Percentiles rank a stretch among this genome's conserved stretches.
These are phyloP conservation scores for Blastomyces percursus DNA, from an alignment of 2,329 filamentous ascomycete genomes.

Conservation along the genomic window DNA sequence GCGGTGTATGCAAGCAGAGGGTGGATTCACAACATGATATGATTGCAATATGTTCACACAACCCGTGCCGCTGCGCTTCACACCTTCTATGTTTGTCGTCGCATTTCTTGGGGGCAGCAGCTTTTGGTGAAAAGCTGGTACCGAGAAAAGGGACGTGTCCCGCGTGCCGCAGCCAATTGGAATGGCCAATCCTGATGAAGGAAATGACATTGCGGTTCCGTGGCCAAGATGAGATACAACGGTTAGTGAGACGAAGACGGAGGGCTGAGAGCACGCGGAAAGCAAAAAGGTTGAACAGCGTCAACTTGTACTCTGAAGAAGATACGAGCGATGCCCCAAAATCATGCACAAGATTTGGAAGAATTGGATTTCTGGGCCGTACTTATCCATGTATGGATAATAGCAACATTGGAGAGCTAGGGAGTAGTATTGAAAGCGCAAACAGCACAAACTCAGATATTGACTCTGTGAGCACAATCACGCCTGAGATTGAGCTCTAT, in stretches of 20 bases:
- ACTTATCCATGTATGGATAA: not conserved
- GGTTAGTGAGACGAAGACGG: constrained; percentile 49
- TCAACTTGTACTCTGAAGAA: not conserved
- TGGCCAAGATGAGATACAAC: constrained; percentile 58
- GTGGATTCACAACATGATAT: constrained; percentile 32
- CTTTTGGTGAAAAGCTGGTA: constrained; percentile 40
- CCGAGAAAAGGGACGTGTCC: constrained; percentile 63
- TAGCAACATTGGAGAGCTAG: not conserved
- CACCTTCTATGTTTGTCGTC: constrained; percentile 48
- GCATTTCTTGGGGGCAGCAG: constrained; percentile 38
- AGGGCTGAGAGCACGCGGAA: constrained; percentile 19
- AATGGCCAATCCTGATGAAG: constrained; percentile 71
- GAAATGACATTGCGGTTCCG: constrained; percentile 66
- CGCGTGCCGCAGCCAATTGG: constrained; percentile 49
- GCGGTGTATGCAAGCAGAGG: constrained; percentile 39
- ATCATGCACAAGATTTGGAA: not conserved
- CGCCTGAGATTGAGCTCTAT: not conserved
- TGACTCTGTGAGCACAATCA: not conserved
- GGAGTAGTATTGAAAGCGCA: not conserved
- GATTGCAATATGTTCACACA: constrained; percentile 42
- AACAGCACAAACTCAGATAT: not conserved
- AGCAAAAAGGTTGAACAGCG: not conserved
- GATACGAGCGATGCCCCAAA: not conserved
- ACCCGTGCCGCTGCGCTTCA: constrained; percentile 38
- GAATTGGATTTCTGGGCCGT: not conserved